Evolutionary conservation across 2,329 filamentous ascomycete species (phyloP), one percentile per base, ranked within the genome.

Genomic region (Myriosclerotinia scirpicola): DNA sequence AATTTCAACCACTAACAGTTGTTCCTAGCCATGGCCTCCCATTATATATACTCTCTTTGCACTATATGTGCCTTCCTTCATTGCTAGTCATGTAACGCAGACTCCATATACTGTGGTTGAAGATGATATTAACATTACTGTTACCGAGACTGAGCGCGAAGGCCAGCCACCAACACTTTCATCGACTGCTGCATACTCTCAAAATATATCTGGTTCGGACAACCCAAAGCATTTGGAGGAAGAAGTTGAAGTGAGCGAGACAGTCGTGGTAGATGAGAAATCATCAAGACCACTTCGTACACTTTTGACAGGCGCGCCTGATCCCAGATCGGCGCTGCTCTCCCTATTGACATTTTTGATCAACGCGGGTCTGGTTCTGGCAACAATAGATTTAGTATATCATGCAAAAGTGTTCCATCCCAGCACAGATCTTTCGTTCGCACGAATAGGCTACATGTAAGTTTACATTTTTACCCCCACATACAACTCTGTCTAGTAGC

Each of bases 361-460:
- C 76, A 98, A 98, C 76, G 75, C 87, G 22, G 78, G 84, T 3
- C 80, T 95, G 52, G 83, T 92, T 7, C 80, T 85, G 11, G 85
- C 94, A 78, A 85, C 89, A 0, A 83, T 89, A 36, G 95, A 99
- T 77, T 85, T 93, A 50, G 82, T 96, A 17, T 93, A 91, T 75
- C 86, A 90, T 26, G 89, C 90, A 2, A 86, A 87, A 14, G 77
- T 89, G 67, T 84, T 90, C 44, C 84, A 96, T 76, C 87, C 89
- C 5, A 87, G 83, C 36, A 80, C 91, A 38, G 88, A 96, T 70
- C 81, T 97, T 14, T 91, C 93, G 0, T 96, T 99, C 76, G 91
- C 91, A 52, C 86, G 95, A 11, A 81, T 97, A 20, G 95, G 95
- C 36, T 94, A 94, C 76, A 89, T 98, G 64, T 66, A 66, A n/a